A percentile compares a stretch with the other conserved stretches of the same genome.
phyloP scores from a whole-genome alignment of 179 eudicot genomes.

The Silene coronaria region DNA sequence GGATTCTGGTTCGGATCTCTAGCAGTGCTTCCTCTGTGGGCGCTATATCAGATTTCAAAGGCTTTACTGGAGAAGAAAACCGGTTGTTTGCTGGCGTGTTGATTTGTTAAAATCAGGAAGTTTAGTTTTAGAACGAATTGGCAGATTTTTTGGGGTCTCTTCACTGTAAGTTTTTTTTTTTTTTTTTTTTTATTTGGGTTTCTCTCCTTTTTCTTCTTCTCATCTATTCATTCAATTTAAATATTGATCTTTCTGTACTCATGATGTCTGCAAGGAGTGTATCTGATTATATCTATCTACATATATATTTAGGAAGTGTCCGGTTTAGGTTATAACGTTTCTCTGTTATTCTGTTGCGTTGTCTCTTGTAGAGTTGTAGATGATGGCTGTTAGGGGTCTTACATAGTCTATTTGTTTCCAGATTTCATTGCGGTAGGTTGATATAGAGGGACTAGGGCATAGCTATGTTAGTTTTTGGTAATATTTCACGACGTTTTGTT shows the following conservation, averaged over 20 bases:
- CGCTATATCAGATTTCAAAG: constrained; percentile 18
- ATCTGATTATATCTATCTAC: background rate
- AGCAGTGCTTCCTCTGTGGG: constrained; percentile 26
- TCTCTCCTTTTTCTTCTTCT: background rate
- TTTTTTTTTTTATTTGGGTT: background rate
- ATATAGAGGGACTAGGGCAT: background rate
- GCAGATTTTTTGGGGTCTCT: constrained; percentile 17
- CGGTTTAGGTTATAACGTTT: background rate
- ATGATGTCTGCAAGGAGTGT: constrained; percentile 22
- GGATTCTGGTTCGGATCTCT: constrained; percentile 22
- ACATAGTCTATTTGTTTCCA: background rate
- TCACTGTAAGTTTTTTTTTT: constrained; percentile 2
- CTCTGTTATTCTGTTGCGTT: background rate
- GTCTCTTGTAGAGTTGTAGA: background rate
- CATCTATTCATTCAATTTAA: constrained; percentile 28
- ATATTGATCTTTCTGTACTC: constrained; percentile 20
- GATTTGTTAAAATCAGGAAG: constrained; percentile 26
- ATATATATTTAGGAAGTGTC: background rate
- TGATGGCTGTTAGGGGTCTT: background rate
- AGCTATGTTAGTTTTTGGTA: background rate
- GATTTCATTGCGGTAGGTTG: background rate
- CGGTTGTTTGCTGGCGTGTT: constrained; percentile 25
- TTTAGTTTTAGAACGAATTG: constrained; percentile 24
- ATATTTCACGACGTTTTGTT: too few species aligned
- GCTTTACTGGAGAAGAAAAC: constrained; percentile 19